These are phyloP conservation scores for Pisolithus tinctorius DNA, from an alignment of 768 basidiomycete genomes.

Conservation along the genomic window DNA sequence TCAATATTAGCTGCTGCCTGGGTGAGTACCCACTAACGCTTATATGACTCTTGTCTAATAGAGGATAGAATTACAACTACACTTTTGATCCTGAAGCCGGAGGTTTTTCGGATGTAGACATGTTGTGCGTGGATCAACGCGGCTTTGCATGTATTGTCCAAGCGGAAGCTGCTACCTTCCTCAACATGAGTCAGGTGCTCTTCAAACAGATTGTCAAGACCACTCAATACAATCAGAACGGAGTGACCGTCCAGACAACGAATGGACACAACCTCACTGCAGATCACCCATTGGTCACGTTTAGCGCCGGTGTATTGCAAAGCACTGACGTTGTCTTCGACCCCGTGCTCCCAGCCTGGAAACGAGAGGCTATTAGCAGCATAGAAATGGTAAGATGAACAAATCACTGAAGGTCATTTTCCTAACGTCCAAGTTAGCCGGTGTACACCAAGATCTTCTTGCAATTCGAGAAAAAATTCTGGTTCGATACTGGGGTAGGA, in stretches of 20 bases:
- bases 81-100: conserved; percentile 45
- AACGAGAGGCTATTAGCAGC: conserved; percentile 56
- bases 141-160: conserved; percentile 55
- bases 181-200: conserved; percentile 39
- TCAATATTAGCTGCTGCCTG: conserved; percentile 58
- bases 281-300: conserved; percentile 59
- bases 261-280: conserved; percentile 39
- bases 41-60: conserved; percentile 1
- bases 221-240: conserved; percentile 38
- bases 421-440: conserved; percentile 21
- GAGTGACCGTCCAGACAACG: conserved; percentile 41
- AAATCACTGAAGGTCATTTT: neutral
- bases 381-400: conserved; percentile 45
- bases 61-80: conserved; percentile 51
- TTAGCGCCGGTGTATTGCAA: conserved; percentile 67
- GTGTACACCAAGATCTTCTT: conserved; percentile 67
- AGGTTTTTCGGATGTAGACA: conserved; percentile 51
- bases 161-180: conserved; percentile 49
- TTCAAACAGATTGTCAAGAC: conserved; percentile 45
- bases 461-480: conserved; percentile 56
- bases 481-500: conserved; percentile 44
- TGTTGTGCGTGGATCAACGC: conserved; percentile 51
- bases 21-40: conserved; percentile 30
- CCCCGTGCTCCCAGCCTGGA: conserved; percentile 54
- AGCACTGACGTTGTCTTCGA: conserved; percentile 51